Evolutionary conservation across 805 yeast genomes (phyloP).

Genomic region (Schwanniomyces pseudopolymorphus): DNA sequence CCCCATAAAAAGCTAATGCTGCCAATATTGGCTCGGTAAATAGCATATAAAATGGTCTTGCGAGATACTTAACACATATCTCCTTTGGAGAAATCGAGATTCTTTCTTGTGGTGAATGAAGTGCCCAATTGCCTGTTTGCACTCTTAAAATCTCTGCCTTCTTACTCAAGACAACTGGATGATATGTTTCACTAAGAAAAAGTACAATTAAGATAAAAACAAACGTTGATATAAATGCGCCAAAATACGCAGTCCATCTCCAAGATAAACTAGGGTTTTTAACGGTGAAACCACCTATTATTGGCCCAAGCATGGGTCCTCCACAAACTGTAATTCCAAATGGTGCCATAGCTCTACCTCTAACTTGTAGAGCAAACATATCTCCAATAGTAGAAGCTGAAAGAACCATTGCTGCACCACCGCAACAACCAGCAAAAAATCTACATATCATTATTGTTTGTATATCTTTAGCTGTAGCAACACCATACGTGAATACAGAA

Average conservation of each 20-base stretch:
- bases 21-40: constrained; percentile 36
- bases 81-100: constrained; percentile 10
- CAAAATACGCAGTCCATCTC: constrained; percentile 53
- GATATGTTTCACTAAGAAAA: constrained; percentile 31
- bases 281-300: constrained; percentile 37
- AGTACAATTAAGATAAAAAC: constrained; percentile 28
- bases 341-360: constrained; percentile 73
- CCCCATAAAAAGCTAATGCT: constrained; percentile 34
- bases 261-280: constrained; percentile 35
- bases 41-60: constrained; percentile 31
- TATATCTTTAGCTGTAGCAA: constrained; percentile 71
- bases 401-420: constrained; percentile 75
- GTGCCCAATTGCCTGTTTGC: constrained; percentile 28
- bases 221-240: constrained; percentile 30
- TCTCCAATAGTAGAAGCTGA: constrained; percentile 82
- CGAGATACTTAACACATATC: constrained; percentile 20
- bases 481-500: constrained; percentile 52
- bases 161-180: constrained; percentile 22
- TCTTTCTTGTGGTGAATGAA: constrained; percentile 25
- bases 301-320: constrained; percentile 78
- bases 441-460: constrained; percentile 78
- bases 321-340: constrained; percentile 66
- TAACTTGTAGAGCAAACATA: constrained; percentile 55
- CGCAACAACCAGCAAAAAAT: constrained; percentile 77
- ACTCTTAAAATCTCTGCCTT: constrained; percentile 24